Percentiles rank a stretch among this genome's conserved stretches.
These are phyloP conservation scores for Rhinocladiella similis DNA, from an alignment of 2,329 filamentous ascomycete species.

Conservation along the genomic window DNA sequence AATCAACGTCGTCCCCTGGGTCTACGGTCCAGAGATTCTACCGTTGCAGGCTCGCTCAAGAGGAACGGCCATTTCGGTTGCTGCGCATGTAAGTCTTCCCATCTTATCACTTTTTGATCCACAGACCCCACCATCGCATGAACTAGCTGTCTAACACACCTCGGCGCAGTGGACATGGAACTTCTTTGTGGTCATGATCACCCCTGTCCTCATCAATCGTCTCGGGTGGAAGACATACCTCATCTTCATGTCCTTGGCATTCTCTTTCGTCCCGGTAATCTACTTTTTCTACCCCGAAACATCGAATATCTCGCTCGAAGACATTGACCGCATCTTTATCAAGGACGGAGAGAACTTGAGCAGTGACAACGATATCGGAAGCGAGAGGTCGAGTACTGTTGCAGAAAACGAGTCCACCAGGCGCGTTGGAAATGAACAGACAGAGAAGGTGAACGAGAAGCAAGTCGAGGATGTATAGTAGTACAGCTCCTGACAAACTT, in stretches of 20 bases:
- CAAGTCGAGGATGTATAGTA: background rate
- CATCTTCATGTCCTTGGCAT: slow-evolving; percentile 33
- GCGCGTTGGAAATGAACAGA: background rate
- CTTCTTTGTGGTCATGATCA: slow-evolving; percentile 36
- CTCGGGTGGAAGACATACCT: slow-evolving; percentile 34
- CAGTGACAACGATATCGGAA: slow-evolving; percentile 2
- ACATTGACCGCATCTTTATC: slow-evolving; percentile 16
- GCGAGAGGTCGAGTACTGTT: slow-evolving; percentile 4
- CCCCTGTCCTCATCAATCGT: slow-evolving; percentile 32
- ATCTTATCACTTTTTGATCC: slow-evolving; percentile 33
- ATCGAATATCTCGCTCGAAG: slow-evolving; percentile 12
- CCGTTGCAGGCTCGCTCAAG: slow-evolving; percentile 52
- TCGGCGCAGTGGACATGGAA: slow-evolving; percentile 22
- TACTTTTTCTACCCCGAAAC: slow-evolving; percentile 29
- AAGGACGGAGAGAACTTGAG: slow-evolving; percentile 1
- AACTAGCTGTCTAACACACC: background rate
- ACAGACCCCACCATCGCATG: background rate
- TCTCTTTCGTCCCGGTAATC: slow-evolving; percentile 30
- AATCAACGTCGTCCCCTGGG: slow-evolving; percentile 53
- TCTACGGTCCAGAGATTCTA: slow-evolving; percentile 51
- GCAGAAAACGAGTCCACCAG: background rate
- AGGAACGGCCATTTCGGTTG: slow-evolving; percentile 52
- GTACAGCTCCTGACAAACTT: too few species aligned
- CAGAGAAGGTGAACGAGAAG: background rate
- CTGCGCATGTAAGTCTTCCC: slow-evolving; percentile 36